These are phyloP conservation scores for Pezizomycotina sp. DNA, from an alignment of 2,329 filamentous ascomycete species.

Conservation along the genomic window DNA sequence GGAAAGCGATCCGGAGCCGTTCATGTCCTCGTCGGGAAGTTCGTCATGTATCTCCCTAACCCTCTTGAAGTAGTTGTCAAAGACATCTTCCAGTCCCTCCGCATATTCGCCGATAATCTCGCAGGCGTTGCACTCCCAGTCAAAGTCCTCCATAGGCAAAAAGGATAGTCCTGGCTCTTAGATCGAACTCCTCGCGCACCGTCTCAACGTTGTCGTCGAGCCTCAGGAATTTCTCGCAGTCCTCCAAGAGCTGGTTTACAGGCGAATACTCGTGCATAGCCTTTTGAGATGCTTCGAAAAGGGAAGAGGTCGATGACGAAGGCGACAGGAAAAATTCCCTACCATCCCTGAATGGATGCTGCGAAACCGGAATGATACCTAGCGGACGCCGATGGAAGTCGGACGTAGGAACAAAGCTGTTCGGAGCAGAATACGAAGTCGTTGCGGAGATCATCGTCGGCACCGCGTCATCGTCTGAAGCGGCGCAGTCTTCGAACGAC, in stretches of 20 bases:
- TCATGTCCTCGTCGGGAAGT: slow-evolving; percentile 15
- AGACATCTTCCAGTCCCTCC: slow-evolving; percentile 21
- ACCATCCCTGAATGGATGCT: slow-evolving; percentile 11
- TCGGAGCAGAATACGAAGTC: slow-evolving; percentile 18
- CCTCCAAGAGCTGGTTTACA: slow-evolving; percentile 21
- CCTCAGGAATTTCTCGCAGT: slow-evolving; percentile 21
- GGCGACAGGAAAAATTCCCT: slow-evolving; percentile 23
- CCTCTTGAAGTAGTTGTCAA: slow-evolving; percentile 22
- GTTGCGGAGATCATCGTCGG: slow-evolving; percentile 11
- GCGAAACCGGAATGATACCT: slow-evolving; percentile 20
- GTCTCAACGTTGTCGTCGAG: slow-evolving; percentile 15
- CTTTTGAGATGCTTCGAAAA: slow-evolving; percentile 21
- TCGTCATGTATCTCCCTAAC: slow-evolving; percentile 21
- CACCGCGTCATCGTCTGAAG: slow-evolving; percentile 22
- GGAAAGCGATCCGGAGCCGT: slow-evolving; percentile 5
- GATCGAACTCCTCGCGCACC: slow-evolving; percentile 22
- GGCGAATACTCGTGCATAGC: slow-evolving; percentile 21
- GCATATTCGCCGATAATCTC: slow-evolving; percentile 23
- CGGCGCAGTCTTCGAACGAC: slow-evolving; percentile 23
- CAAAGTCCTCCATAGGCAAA: slow-evolving; percentile 24
- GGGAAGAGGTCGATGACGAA: slow-evolving; percentile 23
- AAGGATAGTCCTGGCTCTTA: slow-evolving; percentile 24
- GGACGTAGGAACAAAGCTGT: slow-evolving; percentile 14
- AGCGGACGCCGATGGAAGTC: slow-evolving; percentile 14
- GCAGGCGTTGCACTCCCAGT: slow-evolving; percentile 23